Evolutionary conservation across 2,329 filamentous ascomycete species (phyloP).

Genomic region (Thielaviopsis punctulata): DNA sequence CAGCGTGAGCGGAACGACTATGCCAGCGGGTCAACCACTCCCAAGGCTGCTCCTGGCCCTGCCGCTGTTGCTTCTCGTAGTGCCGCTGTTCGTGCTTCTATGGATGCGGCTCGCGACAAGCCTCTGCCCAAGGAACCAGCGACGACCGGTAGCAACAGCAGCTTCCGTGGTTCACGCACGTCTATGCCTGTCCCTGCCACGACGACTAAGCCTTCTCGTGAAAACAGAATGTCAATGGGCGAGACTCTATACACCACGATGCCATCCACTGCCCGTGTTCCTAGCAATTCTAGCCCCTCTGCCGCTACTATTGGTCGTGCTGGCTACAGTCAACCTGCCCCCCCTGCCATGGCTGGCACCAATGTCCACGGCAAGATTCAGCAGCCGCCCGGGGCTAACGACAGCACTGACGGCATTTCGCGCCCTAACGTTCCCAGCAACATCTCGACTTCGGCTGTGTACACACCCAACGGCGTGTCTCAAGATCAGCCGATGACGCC

Average conservation of each 20-base stretch:
- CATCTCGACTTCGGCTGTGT: conserved; percentile 39
- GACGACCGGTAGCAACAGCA: conserved; percentile 15
- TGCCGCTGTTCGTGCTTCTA: conserved; percentile 36
- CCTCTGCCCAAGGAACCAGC: conserved; percentile 39
- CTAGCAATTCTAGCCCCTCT: conserved; percentile 42
- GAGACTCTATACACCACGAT: conserved; percentile 29
- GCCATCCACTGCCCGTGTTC: conserved; percentile 31
- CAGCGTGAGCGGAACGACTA: conserved; percentile 40
- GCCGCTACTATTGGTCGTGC: conserved; percentile 39
- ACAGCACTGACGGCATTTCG: conserved; percentile 53
- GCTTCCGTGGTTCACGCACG: conserved; percentile 13
- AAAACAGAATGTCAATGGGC: conserved; percentile 23
- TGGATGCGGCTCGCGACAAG: conserved; percentile 34
- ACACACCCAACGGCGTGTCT: conserved; percentile 36
- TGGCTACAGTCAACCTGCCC: conserved; percentile 68
- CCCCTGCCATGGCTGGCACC: conserved; percentile 71
- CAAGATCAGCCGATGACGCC: conserved; percentile 14
- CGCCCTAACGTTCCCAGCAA: conserved; percentile 39
- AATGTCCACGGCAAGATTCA: conserved; percentile 83
- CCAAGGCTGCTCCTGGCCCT: conserved; percentile 30
- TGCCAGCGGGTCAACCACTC: conserved; percentile 11
- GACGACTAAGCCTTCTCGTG: conserved; percentile 19
- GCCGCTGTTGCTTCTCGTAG: conserved; percentile 21
- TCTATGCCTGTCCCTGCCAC: conserved; percentile 1
- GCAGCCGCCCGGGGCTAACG: conserved; percentile 46